Base-by-base conservation (phyloP, 1,284 basidiomycete genomes). In the Cryptococcus jaspeensis region DNA sequence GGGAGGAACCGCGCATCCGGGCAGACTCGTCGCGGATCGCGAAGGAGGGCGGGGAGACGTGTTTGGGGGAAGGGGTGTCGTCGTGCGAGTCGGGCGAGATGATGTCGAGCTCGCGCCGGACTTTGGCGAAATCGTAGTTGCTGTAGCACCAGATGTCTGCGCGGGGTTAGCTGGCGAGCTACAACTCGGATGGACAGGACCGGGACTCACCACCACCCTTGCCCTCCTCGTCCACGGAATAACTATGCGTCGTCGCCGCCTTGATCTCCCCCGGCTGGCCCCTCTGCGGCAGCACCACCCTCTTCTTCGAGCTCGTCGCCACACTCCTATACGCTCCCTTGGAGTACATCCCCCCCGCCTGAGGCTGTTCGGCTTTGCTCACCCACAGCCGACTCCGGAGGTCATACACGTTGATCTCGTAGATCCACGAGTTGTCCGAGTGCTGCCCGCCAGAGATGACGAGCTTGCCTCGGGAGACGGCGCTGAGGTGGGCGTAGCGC, bases 391-490 rank as follows among this genome's bases (percentile, higher is more conserved):
- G 84, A 6, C 79, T 75, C 18, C 81, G 70, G 28, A 97, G 81
- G 73, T 96, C 90, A 63, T 87, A 92, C 11, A 92, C 87, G 73
- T 90, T 89, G 55, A 93, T 84, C 65, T 95, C 91, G 73, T 94
- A 92, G 45, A 89, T 87, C 71, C 92, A 93, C 56, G 78, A 73
- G 60, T 82, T 82, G 50, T 76, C 72, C 7, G 79, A 62, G 72
- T 96, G 90, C 73, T 97, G 94, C 3, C 94, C 94, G 9, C 94
- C 94, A 52, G 95, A 91, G 67, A 98, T 84, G 75, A 94, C 88
- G n/a, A 98, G 83, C 40, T 87, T 83, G 71, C 89, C 85, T 6
- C 87, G 82, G 11, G 90, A 88, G 43, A 94, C 83, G 9, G 90
- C 87, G 35, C 89, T 92, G 15, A 95, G 82, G 73, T 96, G 92